Evolutionary conservation across 2,329 filamentous ascomycete species (phyloP).

Genomic region (Cladosporium cucumerinum): DNA sequence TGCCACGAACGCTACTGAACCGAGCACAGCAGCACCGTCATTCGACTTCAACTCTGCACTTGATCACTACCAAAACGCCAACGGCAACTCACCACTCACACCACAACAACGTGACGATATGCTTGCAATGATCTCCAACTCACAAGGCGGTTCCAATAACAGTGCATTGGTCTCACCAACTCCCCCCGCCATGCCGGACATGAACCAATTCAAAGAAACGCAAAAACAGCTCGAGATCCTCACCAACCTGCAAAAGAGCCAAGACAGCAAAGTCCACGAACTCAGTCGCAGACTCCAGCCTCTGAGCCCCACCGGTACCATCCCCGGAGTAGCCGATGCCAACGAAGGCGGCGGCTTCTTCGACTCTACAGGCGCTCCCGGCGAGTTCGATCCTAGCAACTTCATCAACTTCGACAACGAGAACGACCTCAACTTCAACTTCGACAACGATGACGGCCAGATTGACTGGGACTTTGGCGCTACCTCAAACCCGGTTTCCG

Average conservation of each 20-base stretch:
- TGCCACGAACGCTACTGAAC: constrained; percentile 35
- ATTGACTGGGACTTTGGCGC: constrained; percentile 23
- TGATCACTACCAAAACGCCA: constrained; percentile 46
- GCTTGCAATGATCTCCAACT: constrained; percentile 37
- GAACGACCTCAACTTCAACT: constrained; percentile 29
- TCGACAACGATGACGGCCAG: constrained; percentile 18
- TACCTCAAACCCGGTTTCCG: not conserved
- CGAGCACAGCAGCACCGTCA: constrained; percentile 34
- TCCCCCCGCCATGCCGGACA: constrained; percentile 53
- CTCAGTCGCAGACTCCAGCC: constrained; percentile 73
- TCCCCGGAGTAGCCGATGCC: constrained; percentile 60
- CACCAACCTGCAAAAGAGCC: constrained; percentile 73
- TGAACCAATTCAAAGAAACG: constrained; percentile 65
- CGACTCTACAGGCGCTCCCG: constrained; percentile 35
- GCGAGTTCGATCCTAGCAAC: constrained; percentile 54
- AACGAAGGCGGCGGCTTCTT: constrained; percentile 36
- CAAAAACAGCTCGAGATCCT: constrained; percentile 75
- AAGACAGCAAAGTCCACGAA: constrained; percentile 72
- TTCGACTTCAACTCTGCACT: constrained; percentile 48
- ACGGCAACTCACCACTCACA: constrained; percentile 46
- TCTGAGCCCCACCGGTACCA: constrained; percentile 72
- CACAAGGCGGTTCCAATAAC: constrained; percentile 39
- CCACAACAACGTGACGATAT: constrained; percentile 47
- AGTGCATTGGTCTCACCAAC: constrained; percentile 57
- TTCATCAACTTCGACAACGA: constrained; percentile 57